Evolutionary conservation across 768 basidiomycete genomes (phyloP), one percentile per base, ranked within the genome.

Genomic region (Macrolepiota fuliginosa): DNA sequence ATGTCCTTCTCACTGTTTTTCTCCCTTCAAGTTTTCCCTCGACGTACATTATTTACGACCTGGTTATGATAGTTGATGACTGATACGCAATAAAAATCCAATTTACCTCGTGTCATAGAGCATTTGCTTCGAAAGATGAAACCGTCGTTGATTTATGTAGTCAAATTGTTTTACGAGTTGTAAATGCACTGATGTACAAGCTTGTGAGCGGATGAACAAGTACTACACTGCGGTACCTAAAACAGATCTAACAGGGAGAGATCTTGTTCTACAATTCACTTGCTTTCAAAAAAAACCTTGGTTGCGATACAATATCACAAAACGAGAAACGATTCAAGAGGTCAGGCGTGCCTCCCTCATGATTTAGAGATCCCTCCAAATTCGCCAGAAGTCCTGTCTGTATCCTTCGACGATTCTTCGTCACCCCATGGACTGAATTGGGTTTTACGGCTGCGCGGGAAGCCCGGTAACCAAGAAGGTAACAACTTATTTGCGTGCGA

Each of bases 401-500:
- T n/a, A 17, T 19, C 42, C 42, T 56, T 52, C 29, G 64, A 67
- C 3, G 69, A 72, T 60, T 88, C 88, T 64, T 90, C 90, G 67
- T 91, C 90, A 52, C 88, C 90, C 90, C 90, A 92, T 35, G 90
- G 90, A 67, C 89, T 91, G 69, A 91, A 92, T 62, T 88, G 88
- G 61, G 83, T 77, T 75, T 90, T 90, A 63, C 83, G 80, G 64
- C 83, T 78, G 65, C 83, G 79, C 39, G 89, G 87, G 62, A 89
- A 69, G n/a, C 83, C 77, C 66, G 85, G 83, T 63, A 90, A 71
- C 90, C 89, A 90, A 50, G 83, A 79, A n/a, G 88, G 86, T 55
- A 88, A 71, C 15, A 62, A 39, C 71, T 46, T 69, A 56, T 58
- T 67, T 67, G 54, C 67, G 40, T 32, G 67, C 51, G 40, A 70